Evolutionary conservation across 2,329 filamentous ascomycete species (phyloP).

Genomic region (Sordariomycetes sp.): DNA sequence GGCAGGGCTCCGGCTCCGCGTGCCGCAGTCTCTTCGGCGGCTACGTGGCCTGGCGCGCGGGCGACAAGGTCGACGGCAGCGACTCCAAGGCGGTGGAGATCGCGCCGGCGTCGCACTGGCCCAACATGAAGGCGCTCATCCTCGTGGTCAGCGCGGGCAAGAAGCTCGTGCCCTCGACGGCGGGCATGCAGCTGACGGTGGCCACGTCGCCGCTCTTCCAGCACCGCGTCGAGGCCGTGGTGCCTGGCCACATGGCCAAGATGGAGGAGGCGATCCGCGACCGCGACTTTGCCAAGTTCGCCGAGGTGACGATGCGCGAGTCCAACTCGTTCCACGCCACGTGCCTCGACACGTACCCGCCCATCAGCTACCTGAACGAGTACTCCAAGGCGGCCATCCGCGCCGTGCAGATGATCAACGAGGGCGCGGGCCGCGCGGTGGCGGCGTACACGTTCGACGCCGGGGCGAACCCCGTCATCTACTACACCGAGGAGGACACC

Average conservation of each 20-base stretch:
- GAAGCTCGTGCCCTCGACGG: slow-evolving; percentile 87
- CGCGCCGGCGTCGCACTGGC: slow-evolving; percentile 84
- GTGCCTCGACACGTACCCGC: slow-evolving; percentile 89
- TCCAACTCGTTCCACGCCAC: slow-evolving; percentile 95
- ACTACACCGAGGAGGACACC: slow-evolving; percentile 77
- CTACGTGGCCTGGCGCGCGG: slow-evolving; percentile 91
- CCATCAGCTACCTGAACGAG: slow-evolving; percentile 98
- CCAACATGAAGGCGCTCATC: slow-evolving; percentile 84
- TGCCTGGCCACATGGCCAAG: slow-evolving; percentile 69
- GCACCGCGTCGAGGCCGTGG: slow-evolving; percentile 62
- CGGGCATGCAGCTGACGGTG: slow-evolving; percentile 96
- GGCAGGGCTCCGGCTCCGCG: slow-evolving; percentile 90
- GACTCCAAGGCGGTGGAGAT: slow-evolving; percentile 87
- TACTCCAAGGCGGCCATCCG: slow-evolving; percentile 78
- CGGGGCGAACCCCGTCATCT: slow-evolving; percentile 92
- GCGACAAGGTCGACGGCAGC: slow-evolving; percentile 62
- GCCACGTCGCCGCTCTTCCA: slow-evolving; percentile 82
- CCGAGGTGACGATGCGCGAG: slow-evolving; percentile 87
- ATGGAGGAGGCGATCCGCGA: slow-evolving; percentile 76
- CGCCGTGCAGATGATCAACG: slow-evolving; percentile 83
- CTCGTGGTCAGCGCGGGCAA: slow-evolving; percentile 88
- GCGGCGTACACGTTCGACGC: slow-evolving; percentile 97
- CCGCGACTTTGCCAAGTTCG: slow-evolving; percentile 78
- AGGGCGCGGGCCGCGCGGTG: slow-evolving; percentile 63
- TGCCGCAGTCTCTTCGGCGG: slow-evolving; percentile 90